These are phyloP conservation scores for Scolecobasidium constrictum DNA, from an alignment of 2,329 filamentous ascomycete genomes.

Conservation along the genomic window DNA sequence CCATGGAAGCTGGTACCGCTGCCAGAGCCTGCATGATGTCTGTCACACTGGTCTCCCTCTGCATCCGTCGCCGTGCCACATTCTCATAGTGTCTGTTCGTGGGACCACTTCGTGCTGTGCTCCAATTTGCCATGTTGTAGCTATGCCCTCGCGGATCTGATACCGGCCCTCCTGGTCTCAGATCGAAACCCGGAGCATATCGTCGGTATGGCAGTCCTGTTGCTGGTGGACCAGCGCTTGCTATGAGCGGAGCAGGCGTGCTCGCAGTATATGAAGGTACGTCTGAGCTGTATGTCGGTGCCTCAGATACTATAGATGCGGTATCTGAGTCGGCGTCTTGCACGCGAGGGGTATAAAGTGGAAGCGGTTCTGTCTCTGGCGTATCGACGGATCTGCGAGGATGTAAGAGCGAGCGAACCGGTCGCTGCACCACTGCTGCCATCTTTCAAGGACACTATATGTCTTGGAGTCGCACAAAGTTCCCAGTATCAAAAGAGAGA, in stretches of 20 bases:
- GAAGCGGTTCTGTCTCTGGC: slow-evolving; percentile 17
- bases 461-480: too few relatives aligned
- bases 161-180: slow-evolving; percentile 13
- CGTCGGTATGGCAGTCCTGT: slow-evolving; percentile 15
- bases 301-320: slow-evolving; percentile 53
- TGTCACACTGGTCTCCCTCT: slow-evolving; percentile 11
- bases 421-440: too few relatives aligned
- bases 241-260: slow-evolving; percentile 2
- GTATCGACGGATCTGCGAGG: slow-evolving; percentile 3
- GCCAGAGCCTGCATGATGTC: slow-evolving; percentile 11
- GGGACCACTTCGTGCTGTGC: slow-evolving; percentile 42
- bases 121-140: slow-evolving; percentile 52
- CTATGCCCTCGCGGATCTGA: slow-evolving; percentile 14
- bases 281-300: slow-evolving; percentile 59
- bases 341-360: slow-evolving; percentile 17
- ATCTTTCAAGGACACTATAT: too few relatives aligned
- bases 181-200: slow-evolving; percentile 19
- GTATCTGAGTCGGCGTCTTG: slow-evolving; percentile 47
- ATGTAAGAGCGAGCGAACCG: slow-evolving; percentile 6
- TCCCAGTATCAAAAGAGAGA: too few relatives aligned
- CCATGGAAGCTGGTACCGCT: slow-evolving; percentile 10
- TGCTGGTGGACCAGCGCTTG: slow-evolving; percentile 4
- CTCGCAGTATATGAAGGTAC: slow-evolving; percentile 52
- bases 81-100: slow-evolving; percentile 51
- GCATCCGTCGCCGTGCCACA: slow-evolving; percentile 48